Evolutionary conservation across 129 eudicot species (phyloP), one percentile per base, ranked within the genome.

Genomic region (Flaveria trinervia): DNA sequence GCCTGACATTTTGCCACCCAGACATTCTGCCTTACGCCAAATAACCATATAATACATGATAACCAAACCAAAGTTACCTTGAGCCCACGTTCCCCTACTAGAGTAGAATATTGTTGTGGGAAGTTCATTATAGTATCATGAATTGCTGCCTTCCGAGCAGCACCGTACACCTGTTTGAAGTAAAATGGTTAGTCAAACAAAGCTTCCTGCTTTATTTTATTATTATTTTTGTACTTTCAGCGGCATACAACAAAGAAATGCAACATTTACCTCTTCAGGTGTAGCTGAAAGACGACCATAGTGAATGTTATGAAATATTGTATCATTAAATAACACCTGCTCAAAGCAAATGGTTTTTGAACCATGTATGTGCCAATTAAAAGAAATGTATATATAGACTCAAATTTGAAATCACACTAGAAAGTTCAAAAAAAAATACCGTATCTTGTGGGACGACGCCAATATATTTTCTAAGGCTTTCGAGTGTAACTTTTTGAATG

Each of bases 371-470:
- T 17, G 33, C 18, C 52, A 61, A 46, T 46, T 39, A 52, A 17
- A 83, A 54, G 33, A 49, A 6, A 72, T 56, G 46, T 2, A 25
- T 50, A 69, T 13, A 48, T 51, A 49, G 44, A 4, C 62, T 49
- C n/a, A 45, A 17, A 75, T 44, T 69, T 51, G 2, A 48, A 43
- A 26, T 16, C 64, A 51, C 3, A 74, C 2, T 14, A 45, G 11
- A 51, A 65, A 54, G 33, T 5, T 12, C 7, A 44, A 15, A n/a
- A 13, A 20, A 83, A 84, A 85, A 87, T 83, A 91, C 98, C 14
- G 98, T 94, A 78, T 94, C 98, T 71, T 94, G 98, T 9, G 98
- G 98, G 77, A 94, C 98, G 57, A 94, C 97, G 41, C 98, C 98
- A 55, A 91, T 89, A 36, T 84, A 81, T 81, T 91, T 87, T 7